These are phyloP conservation scores for Cladosporium sp. DNA, from an alignment of 2,329 filamentous ascomycete genomes.

Conservation along the genomic window DNA sequence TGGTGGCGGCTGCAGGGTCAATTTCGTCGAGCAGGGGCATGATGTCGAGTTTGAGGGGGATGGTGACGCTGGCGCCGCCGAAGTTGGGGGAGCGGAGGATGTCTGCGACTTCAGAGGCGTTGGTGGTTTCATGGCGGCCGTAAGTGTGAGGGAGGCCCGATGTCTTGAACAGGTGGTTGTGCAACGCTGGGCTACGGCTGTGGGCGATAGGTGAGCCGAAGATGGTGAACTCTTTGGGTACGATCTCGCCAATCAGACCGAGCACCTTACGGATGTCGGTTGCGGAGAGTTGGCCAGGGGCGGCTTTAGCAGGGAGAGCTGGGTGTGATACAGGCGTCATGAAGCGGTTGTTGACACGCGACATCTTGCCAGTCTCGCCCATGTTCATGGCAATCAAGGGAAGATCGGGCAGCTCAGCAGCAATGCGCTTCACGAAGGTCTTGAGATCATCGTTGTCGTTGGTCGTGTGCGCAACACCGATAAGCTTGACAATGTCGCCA, in stretches of 20 bases:
- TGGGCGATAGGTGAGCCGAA: constrained; percentile 82
- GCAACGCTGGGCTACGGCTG: constrained; percentile 83
- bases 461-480: constrained; percentile 73
- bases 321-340: constrained; percentile 94
- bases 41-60: constrained; percentile 88
- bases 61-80: constrained; percentile 92
- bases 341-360: constrained; percentile 85
- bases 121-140: constrained; percentile 70
- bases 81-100: constrained; percentile 73
- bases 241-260: constrained; percentile 75
- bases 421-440: constrained; percentile 77
- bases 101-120: constrained; percentile 59
- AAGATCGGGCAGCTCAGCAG: constrained; percentile 65
- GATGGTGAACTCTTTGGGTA: constrained; percentile 75
- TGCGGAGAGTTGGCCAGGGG: constrained; percentile 89
- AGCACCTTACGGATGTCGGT: constrained; percentile 81
- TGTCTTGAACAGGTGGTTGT: constrained; percentile 78
- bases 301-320: constrained; percentile 84
- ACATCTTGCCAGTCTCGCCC: constrained; percentile 83
- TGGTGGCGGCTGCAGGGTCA: constrained; percentile 73
- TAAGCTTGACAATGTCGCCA: constrained; percentile 91
- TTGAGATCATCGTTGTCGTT: constrained; percentile 86
- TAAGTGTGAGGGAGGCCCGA: constrained; percentile 86
- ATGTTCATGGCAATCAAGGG: constrained; percentile 96
- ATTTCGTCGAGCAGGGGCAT: constrained; percentile 78